Evolutionary conservation across 768 basidiomycete genomes (phyloP), one percentile per base, ranked within the genome.

Genomic region (Boletus bicolor): DNA sequence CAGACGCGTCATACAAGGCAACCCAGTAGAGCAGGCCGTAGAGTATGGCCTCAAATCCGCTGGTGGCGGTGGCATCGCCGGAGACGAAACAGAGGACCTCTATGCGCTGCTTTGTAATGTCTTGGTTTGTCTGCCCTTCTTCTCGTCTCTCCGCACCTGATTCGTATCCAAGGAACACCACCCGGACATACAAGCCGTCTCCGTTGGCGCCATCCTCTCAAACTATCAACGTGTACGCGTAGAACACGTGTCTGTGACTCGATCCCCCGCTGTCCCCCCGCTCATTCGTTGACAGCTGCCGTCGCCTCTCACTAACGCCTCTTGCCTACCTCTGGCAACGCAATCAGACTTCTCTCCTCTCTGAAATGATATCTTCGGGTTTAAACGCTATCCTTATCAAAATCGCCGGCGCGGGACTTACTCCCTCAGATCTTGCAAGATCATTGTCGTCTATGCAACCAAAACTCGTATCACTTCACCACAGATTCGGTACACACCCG

Each of bases 1-100:
- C 75, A 82, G 91, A 30, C 79, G 82, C 54, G 77, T 91, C 32
- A 98, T 99, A 57, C 77, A 76, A 9, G 97, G 97, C 1, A 77
- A 78, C 30, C 88, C 97, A 2, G 71, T 98, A 10, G 86, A 91
- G 50, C 86, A 88, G 70, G 85, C 86, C 44, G 76, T 82, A 11
- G 93, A 98, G 68, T 99, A 99, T 72, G 97, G 96, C 34, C 77
- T 80, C 58, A 78, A 86, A 59, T 75, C 73, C 42, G 72, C 76
- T n/a, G 73, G 61, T 47, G 65, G 69, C 1, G 73, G 76, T 39
- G 89, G 87, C 3, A 75, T 86, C 21, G 61, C 68, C 35, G 95
- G 93, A 4, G 97, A 99, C 71, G 97, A 99, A 76, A 98, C 97
- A 0, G 97, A 99, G 68, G 97, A 99, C 73, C 79, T 99, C 30